A percentile compares a stretch with the other conserved stretches of the same genome.
These are phyloP conservation scores for Aphanomyces euteiches DNA, from an alignment of 352 stramenopile genomes.

Conservation along the genomic window DNA sequence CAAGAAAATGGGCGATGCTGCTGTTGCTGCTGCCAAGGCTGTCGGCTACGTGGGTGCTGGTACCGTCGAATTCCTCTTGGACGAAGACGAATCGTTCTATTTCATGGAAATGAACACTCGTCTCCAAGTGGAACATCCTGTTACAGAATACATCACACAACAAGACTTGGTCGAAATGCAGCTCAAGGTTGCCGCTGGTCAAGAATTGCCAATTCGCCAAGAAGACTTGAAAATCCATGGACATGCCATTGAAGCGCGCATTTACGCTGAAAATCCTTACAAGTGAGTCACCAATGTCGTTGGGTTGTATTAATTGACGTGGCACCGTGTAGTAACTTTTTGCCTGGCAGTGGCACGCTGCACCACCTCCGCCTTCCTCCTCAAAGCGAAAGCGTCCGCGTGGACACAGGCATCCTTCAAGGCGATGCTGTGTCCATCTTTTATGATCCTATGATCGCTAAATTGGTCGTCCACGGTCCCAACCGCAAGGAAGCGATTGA, in stretches of 20 bases:
- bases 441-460: constrained; percentile 94
- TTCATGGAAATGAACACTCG: constrained; percentile 97
- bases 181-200: constrained; percentile 89
- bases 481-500: constrained; percentile 79
- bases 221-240: constrained; percentile 83
- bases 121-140: constrained; percentile 91
- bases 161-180: constrained; percentile 92
- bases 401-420: constrained; percentile 87
- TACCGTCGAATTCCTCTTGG: constrained; percentile 92
- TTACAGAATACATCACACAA: constrained; percentile 89
- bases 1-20: constrained; percentile 85
- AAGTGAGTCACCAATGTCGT: constrained; percentile 48
- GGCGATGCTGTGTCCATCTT: constrained; percentile 90
- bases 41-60: constrained; percentile 90
- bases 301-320: neutral
- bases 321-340: constrained; percentile 64
- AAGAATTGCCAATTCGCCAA: constrained; percentile 87
- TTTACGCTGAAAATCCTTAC: constrained; percentile 93
- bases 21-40: constrained; percentile 83
- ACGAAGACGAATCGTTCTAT: constrained; percentile 90
- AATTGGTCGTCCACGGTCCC: constrained; percentile 89
- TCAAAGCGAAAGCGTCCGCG: constrained; percentile 65
- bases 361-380: constrained; percentile 76
- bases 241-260: constrained; percentile 90
- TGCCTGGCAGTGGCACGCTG: constrained; percentile 86